Conservation (phyloP, 805 yeast species). For the Lachancea dasiensis region DNA sequence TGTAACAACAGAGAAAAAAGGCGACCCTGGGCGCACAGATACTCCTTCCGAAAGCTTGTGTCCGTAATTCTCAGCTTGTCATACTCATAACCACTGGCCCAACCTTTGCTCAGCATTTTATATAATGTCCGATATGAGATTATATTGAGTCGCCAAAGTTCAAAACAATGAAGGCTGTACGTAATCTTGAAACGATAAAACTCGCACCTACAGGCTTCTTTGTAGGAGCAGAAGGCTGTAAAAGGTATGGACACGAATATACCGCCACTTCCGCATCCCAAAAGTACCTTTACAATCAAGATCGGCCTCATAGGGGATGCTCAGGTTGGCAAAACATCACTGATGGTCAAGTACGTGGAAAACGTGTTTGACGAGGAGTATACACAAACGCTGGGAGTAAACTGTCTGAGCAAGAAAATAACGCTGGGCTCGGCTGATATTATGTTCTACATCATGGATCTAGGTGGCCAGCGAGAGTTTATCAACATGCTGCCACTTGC, state of each 20-base stretch:
- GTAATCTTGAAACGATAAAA: no score
- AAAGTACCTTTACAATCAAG: conserved; percentile 42
- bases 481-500: conserved; percentile 93
- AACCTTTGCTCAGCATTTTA: no score
- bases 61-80: no score
- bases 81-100: no score
- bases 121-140: no score
- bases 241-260: not conserved
- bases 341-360: conserved; percentile 97
- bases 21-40: no score
- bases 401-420: conserved; percentile 86
- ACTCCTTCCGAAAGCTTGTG: no score
- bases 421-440: conserved; percentile 80
- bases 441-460: conserved; percentile 89
- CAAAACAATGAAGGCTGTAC: no score
- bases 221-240: not conserved
- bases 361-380: conserved; percentile 87
- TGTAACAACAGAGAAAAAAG: no score
- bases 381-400: conserved; percentile 91
- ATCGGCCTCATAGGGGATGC: conserved; percentile 95
- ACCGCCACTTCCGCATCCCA: conserved; percentile 11
- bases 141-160: no score
- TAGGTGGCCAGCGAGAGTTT: conserved; percentile 94
- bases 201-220: no score
- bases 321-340: conserved; percentile 90